These are phyloP conservation scores for Calonectria multiphialidica DNA, from an alignment of 2,329 filamentous ascomycete genomes.

Conservation along the genomic window DNA sequence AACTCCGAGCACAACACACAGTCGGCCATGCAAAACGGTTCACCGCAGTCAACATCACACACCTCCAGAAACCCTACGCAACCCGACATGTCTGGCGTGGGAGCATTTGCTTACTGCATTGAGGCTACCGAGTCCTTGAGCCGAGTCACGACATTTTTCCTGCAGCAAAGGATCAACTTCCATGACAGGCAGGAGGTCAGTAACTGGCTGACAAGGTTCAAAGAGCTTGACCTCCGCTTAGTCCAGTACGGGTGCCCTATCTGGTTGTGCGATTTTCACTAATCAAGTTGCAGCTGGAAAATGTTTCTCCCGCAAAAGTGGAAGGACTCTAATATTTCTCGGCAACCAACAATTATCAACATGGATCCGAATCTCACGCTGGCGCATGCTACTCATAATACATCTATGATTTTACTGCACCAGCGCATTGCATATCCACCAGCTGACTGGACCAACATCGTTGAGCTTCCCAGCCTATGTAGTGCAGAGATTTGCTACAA, in stretches of 20 bases:
- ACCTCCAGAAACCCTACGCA: not conserved
- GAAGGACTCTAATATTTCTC: constrained; percentile 23
- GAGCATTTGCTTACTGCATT: constrained; percentile 55
- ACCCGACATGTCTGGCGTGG: constrained; percentile 15
- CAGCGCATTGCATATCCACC: constrained; percentile 23
- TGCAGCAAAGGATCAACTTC: constrained; percentile 54
- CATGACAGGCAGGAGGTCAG: constrained; percentile 50
- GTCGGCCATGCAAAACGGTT: not conserved
- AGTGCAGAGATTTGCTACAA: constrained; percentile 17
- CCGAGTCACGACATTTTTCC: constrained; percentile 55
- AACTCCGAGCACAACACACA: not conserved
- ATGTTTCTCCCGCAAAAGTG: constrained; percentile 21
- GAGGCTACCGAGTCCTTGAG: constrained; percentile 59
- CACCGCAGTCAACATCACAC: constrained; percentile 9
- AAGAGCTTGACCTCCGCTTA: constrained; percentile 15
- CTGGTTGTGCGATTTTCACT: not conserved
- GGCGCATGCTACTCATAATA: constrained; percentile 19
- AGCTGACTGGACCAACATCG: constrained; percentile 13
- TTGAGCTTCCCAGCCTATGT: constrained; percentile 11
- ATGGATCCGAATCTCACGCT: constrained; percentile 23
- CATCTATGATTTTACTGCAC: constrained; percentile 17
- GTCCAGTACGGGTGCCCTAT: not conserved
- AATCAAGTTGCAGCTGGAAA: constrained; percentile 9
- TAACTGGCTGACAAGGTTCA: constrained; percentile 56
- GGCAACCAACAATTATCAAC: constrained; percentile 13